phyloP scores from a whole-genome alignment of 2,329 filamentous ascomycete genomes.

The Colletotrichum somersetense region DNA sequence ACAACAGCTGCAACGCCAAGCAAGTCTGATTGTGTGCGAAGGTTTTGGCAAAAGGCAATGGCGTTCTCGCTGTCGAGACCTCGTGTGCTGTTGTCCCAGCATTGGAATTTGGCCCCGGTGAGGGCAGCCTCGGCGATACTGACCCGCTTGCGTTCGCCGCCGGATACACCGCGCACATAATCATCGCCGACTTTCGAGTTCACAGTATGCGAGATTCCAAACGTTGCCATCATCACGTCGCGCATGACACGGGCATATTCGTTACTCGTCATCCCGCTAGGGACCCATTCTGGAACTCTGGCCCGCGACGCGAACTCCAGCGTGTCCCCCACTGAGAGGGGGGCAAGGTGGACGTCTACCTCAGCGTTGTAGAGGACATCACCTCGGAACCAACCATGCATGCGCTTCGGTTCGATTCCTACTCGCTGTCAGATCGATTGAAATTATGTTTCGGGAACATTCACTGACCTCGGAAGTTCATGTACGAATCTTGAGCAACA shows the following conservation, averaged over 20 bases:
- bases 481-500: conserved; percentile 45
- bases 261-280: conserved; percentile 58
- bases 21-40: conserved; percentile 59
- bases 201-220: conserved; percentile 43
- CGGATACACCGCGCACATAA: conserved; percentile 41
- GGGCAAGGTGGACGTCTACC: conserved; percentile 73
- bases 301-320: conserved; percentile 71
- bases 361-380: conserved; percentile 77
- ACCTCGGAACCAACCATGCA: conserved; percentile 58
- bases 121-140: conserved; percentile 45
- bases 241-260: conserved; percentile 62
- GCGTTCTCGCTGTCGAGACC: conserved; percentile 59
- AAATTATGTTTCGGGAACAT: not conserved
- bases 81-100: conserved; percentile 51
- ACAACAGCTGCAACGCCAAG: conserved; percentile 40
- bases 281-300: conserved; percentile 60
- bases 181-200: conserved; percentile 44
- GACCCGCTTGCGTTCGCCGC: conserved; percentile 57
- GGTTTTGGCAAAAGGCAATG: conserved; percentile 65
- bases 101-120: conserved; percentile 44
- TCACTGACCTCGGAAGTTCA: conserved; percentile 38
- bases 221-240: conserved; percentile 67
- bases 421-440: fast-evolving
- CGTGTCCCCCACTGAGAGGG: conserved; percentile 71
- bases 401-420: conserved; percentile 40